These are phyloP conservation scores for Scalesia atractyloides DNA, from an alignment of 129 eudicot genomes.

Conservation along the genomic window DNA sequence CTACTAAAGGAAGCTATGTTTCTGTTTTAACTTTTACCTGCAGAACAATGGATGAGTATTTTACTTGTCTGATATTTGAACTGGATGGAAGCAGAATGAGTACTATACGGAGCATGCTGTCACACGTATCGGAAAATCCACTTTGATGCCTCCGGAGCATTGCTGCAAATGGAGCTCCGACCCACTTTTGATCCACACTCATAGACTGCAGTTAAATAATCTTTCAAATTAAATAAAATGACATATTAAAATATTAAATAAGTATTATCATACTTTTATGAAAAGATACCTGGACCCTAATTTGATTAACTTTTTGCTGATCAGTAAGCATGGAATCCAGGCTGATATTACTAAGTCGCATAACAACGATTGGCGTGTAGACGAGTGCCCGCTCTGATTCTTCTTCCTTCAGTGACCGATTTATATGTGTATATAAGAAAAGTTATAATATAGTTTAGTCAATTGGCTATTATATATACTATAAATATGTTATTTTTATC, in stretches of 20 bases:
- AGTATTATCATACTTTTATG: not conserved
- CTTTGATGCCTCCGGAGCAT: constrained; percentile 81
- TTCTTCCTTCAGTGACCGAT: constrained; percentile 48
- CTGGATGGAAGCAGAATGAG: constrained; percentile 64
- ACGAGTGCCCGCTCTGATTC: constrained; percentile 41
- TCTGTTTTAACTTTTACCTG: constrained; percentile 84
- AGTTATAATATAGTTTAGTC: constrained; percentile 12
- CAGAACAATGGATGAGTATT: constrained; percentile 79
- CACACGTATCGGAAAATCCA: constrained; percentile 50
- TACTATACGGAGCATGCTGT: constrained; percentile 58
- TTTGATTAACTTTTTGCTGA: constrained; percentile 52
- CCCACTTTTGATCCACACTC: constrained; percentile 89
- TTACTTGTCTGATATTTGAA: constrained; percentile 66
- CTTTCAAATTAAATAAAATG: not conserved
- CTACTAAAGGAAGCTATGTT: constrained; percentile 3
- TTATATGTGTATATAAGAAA: constrained; percentile 11
- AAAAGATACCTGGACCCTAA: constrained; percentile 70
- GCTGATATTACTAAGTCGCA: constrained; percentile 63
- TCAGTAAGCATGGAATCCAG: constrained; percentile 69
- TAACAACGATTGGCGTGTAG: constrained; percentile 57
- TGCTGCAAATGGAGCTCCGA: constrained; percentile 97
- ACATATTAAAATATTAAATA: not conserved
- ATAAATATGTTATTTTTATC: too few species aligned
- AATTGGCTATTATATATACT: not conserved
- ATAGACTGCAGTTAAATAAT: constrained; percentile 53